A percentile compares a stretch with the other conserved stretches of the same genome.
phyloP scores from a whole-genome alignment of 768 basidiomycete species.

The Nidularia sp. region DNA sequence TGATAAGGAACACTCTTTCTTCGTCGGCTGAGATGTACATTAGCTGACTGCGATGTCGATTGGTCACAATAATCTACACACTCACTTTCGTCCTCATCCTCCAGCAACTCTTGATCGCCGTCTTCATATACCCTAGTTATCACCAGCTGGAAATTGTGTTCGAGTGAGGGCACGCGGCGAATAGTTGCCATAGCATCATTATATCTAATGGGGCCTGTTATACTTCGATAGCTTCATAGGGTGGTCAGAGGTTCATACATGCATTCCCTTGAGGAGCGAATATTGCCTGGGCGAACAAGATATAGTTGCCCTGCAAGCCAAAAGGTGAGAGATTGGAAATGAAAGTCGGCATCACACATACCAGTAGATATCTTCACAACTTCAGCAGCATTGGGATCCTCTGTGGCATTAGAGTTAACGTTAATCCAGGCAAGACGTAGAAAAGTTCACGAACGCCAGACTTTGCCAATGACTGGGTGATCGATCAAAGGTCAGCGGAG shows the following conservation, averaged over 20 bases:
- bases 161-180: constrained; percentile 72
- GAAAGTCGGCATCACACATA: constrained; percentile 6
- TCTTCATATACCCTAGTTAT: constrained; percentile 97
- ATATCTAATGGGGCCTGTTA: constrained; percentile 50
- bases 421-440: constrained; percentile 8
- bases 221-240: not conserved
- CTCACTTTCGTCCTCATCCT: constrained; percentile 89
- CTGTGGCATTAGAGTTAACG: constrained; percentile 33
- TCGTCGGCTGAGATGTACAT: constrained; percentile 67
- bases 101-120: constrained; percentile 90
- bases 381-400: constrained; percentile 92
- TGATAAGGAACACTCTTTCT: constrained; percentile 88
- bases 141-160: constrained; percentile 85
- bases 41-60: not conserved
- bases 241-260: constrained; percentile 56
- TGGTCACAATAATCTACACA: constrained; percentile 5
- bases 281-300: constrained; percentile 85
- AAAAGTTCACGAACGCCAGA: constrained; percentile 75
- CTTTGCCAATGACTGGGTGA: constrained; percentile 76
- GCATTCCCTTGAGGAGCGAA: constrained; percentile 93
- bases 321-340: constrained; percentile 1
- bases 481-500: constrained; percentile 1
- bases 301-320: constrained; percentile 64
- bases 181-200: constrained; percentile 95
- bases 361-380: constrained; percentile 90